Base-by-base conservation (phyloP, 352 stramenopile genomes). In the Globisporangium cylindrosporum region DNA sequence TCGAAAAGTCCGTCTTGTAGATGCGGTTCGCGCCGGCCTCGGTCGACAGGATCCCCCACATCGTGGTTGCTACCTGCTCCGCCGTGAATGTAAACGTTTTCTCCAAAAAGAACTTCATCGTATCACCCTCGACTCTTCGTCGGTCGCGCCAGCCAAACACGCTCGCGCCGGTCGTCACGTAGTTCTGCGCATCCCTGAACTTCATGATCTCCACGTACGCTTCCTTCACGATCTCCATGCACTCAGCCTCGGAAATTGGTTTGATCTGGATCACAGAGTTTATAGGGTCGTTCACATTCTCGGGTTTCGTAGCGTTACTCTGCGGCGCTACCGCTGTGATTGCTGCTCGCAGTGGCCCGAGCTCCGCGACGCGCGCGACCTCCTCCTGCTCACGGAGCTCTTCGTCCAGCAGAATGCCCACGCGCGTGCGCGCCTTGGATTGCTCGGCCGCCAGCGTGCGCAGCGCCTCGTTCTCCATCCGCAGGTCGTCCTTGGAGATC, bases 101-200 rank as follows among this genome's bases (percentile, higher is more conserved):
- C 55, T 89, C 79, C 0, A 91, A 62, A 53, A 82, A 80, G 65
- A 91, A 91, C 59, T 84, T 78, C 62, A 91, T 75, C 46, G 71
- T 76, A 9, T 86, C 76, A 4, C 76, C 77, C 9, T 88, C 74
- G 4, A 90, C 63, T 5, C 77, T 71, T 2, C 81, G 74, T 12
- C 81, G 69, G 56, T 91, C 83, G 20, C 78, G 76, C 83, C 83
- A 91, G 24, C 83, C 83, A 74, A 91, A 90, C 9, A 90, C 80
- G 22, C 73, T 74, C 2, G 80, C 78, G 2, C 83, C 81, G 8
- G 77, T 88, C 10, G 70, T 80, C 22, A 81, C 74, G 22, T 79
- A 79, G 62, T 79, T 66, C 29, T 83, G 68, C 41, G 75, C 70
- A 10, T 75, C 74, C 0, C 64, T 61, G 59, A 91, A 90, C 22